These are phyloP conservation scores for Cladophialophora psammophila DNA, from an alignment of 2,329 filamentous ascomycete genomes.

Conservation along the genomic window DNA sequence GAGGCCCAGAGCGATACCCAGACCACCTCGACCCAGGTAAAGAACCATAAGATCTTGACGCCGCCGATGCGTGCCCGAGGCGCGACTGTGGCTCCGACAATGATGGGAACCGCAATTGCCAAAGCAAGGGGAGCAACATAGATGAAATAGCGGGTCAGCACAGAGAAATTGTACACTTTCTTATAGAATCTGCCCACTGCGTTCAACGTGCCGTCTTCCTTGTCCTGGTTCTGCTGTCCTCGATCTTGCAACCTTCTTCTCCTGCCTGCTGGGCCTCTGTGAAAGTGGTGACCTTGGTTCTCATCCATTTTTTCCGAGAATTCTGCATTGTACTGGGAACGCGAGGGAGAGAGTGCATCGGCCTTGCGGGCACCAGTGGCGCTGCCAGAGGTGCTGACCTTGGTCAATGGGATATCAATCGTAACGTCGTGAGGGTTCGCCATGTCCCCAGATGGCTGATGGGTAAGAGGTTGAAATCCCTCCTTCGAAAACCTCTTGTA, in stretches of 20 bases:
- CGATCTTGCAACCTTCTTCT: conserved; percentile 48
- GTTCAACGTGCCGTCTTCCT: conserved; percentile 64
- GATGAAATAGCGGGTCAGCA: conserved; percentile 69
- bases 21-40: conserved; percentile 70
- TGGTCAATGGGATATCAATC: conserved; percentile 68
- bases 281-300: conserved; percentile 35
- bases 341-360: conserved; percentile 47
- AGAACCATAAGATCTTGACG: conserved; percentile 67
- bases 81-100: conserved; percentile 64
- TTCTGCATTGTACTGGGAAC: conserved; percentile 42
- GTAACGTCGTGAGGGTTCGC: conserved; percentile 61
- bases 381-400: conserved; percentile 57
- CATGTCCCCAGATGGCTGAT: conserved; percentile 51
- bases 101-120: conserved; percentile 68
- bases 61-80: conserved; percentile 60
- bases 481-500: conserved; percentile 54
- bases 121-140: conserved; percentile 66
- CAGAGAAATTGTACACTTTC: conserved; percentile 67
- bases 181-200: conserved; percentile 67
- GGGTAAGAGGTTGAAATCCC: conserved; percentile 53
- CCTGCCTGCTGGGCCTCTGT: conserved; percentile 39
- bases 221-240: conserved; percentile 45
- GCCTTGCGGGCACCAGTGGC: conserved; percentile 55
- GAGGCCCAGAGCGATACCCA: conserved; percentile 70
- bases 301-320: conserved; percentile 41